Evolutionary conservation across 305 asterid species (phyloP).

Genomic region (Fraxinus xanthoxyloides): DNA sequence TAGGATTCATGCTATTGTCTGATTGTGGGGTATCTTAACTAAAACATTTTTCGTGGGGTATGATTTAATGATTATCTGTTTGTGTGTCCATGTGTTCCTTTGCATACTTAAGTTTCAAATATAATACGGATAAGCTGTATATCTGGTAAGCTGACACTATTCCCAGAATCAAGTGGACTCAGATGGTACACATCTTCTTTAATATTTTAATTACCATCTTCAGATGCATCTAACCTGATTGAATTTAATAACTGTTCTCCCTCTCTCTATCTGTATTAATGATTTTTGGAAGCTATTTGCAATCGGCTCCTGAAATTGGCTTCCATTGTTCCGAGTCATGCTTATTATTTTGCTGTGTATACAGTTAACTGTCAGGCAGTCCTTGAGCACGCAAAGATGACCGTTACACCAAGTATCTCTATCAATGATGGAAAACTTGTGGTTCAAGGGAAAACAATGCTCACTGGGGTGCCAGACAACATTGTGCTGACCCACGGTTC

Average conservation of each 20-base stretch:
- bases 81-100: not conserved
- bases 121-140: not conserved
- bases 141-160: not conserved
- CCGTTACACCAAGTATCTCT: slow-evolving; percentile 77
- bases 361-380: slow-evolving; percentile 35
- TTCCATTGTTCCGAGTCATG: not conserved
- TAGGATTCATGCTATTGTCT: not conserved
- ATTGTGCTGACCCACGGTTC: slow-evolving; percentile 80
- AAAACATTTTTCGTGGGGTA: not conserved
- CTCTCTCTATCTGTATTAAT: not conserved
- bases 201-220: not conserved
- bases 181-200: not conserved
- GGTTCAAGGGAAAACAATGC: slow-evolving; percentile 87
- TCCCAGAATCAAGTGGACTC: not conserved
- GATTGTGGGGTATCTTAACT: not conserved
- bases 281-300: not conserved
- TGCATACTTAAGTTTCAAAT: not conserved
- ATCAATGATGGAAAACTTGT: slow-evolving; percentile 75
- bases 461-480: slow-evolving; percentile 75
- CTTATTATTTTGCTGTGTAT: slow-evolving; percentile 15
- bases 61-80: not conserved
- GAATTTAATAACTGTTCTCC: not conserved
- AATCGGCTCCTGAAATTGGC: not conserved
- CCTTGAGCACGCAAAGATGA: slow-evolving; percentile 50
- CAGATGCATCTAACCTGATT: not conserved